Evolutionary conservation across 371 early-diverging fungal species (phyloP).

Genomic region (Rhizopus stolonifer): DNA sequence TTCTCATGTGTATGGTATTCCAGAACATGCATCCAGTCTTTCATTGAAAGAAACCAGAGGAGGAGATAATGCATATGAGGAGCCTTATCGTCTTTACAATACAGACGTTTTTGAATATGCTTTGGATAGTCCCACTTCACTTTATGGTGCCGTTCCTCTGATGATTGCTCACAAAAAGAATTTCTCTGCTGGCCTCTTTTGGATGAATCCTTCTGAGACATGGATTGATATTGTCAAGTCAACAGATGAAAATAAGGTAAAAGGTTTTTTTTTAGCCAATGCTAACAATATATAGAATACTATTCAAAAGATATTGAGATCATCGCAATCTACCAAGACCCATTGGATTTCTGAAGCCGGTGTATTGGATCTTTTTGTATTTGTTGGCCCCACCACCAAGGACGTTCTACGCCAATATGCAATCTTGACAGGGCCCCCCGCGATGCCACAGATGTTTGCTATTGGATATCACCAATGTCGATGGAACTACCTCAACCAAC

Average conservation of each 20-base stretch:
- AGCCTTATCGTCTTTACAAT: conserved; percentile 97
- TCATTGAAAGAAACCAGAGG: conserved; percentile 86
- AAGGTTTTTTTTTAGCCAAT: neutral
- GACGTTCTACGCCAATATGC: conserved; percentile 77
- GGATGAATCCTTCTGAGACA: conserved; percentile 94
- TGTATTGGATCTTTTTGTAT: conserved; percentile 86
- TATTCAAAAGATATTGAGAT: conserved; percentile 32
- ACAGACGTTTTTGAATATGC: conserved; percentile 97
- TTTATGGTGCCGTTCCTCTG: conserved; percentile 95
- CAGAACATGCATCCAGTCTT: conserved; percentile 88
- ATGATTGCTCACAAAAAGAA: conserved; percentile 83
- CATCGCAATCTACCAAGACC: conserved; percentile 56
- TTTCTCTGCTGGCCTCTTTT: conserved; percentile 73
- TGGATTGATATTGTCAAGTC: conserved; percentile 92
- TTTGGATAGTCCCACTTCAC: conserved; percentile 89
- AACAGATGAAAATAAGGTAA: conserved; percentile 23
- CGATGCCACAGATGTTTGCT: conserved; percentile 88
- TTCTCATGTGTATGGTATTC: conserved; percentile 91
- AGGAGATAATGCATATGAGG: conserved; percentile 70
- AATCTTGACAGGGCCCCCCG: conserved; percentile 76
- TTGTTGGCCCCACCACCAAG: conserved; percentile 76
- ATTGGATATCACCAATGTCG: conserved; percentile 93
- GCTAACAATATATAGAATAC: conserved; percentile 12
- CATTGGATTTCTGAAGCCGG: conserved; percentile 97
- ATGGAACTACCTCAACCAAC: conserved; percentile 89